Evolutionary conservation across 2,329 filamentous ascomycete species (phyloP), one percentile per base, ranked within the genome.

Genomic region (Proliferodiscus dingleyae): DNA sequence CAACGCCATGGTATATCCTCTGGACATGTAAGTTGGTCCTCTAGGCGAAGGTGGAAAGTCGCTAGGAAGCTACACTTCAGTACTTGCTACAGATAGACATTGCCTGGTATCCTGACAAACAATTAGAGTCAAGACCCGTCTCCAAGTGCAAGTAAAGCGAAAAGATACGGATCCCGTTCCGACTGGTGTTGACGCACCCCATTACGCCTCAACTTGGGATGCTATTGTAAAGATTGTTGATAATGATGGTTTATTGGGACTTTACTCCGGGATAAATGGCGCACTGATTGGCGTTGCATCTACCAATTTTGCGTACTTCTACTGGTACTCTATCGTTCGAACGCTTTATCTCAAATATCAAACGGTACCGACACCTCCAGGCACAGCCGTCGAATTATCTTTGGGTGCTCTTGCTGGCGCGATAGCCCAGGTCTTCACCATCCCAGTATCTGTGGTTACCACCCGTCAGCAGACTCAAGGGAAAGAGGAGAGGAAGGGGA

Each of bases 231-330:
- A 89, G 63, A 97, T 98, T 55, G 68, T 87, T 28, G 78, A 82
- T 46, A 81, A 81, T 43, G 93, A 98, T 57, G 93, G 93, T 24
- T 46, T 93, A 7, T 61, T 72, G 37, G 93, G 93, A 5, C 78
- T 98, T 6, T 98, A 98, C 62, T 81, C 87, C 42, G 93, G 93
- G 50, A 90, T 98, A 65, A 77, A 81, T 49, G 90, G 91, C 41
- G 82, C 90, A 4, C 73, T 98, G 15, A 71, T 97, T 41, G 93
- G 93, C 43, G 93, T 98, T 28, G 91, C 89, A 1, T 96, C 90
- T 21, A 97, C 91, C 42, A 98, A 98, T 68, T 98, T 98, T 65
- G 93, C 93, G 60, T 98, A 98, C 71, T 98, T 98, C 66, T 98
- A 98, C 72, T 97, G 91, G 90, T 97, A 97, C 66, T 91, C 89